Conservation (phyloP, 202 grass and related monocot species). For the Zizania palustris region DNA sequence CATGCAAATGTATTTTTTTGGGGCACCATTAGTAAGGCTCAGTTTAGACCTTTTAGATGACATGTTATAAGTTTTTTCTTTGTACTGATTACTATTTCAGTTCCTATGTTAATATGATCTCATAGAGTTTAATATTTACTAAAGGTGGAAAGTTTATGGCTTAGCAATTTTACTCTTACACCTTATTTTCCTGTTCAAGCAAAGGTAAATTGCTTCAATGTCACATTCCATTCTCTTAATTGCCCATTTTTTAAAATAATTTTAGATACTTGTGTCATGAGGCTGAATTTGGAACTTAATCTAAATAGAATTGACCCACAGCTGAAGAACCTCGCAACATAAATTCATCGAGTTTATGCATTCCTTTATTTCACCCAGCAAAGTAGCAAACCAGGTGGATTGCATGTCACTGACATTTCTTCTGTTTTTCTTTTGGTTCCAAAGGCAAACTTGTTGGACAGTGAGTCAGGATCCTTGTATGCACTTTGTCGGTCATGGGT, state of each 20-base stretch:
- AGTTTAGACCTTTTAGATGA: background rate
- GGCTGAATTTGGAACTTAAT: background rate
- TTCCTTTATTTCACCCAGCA: conserved; percentile 21
- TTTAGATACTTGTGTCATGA: conserved; percentile 4
- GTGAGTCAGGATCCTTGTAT: conserved; percentile 75
- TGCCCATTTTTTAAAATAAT: conserved; percentile 1
- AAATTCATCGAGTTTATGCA: background rate
- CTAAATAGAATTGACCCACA: background rate
- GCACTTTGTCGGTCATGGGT: conserved; percentile 93
- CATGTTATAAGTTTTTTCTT: conserved; percentile 7
- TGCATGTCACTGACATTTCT: conserved; percentile 41
- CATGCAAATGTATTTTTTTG: too few species aligned
- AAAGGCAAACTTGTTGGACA: conserved; percentile 81
- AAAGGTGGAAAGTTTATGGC: background rate
- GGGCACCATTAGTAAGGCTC: background rate
- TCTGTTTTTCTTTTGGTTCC: conserved; percentile 29
- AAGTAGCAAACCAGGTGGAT: conserved; percentile 2
- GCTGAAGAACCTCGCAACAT: background rate
- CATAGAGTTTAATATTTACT: conserved; percentile 4
- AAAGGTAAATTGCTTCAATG: background rate
- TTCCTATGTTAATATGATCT: background rate
- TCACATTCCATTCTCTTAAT: conserved; percentile 11
- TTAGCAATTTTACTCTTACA: background rate
- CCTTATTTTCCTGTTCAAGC: background rate
- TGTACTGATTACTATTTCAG: conserved; percentile 5